phyloP scores from a whole-genome alignment of 805 yeast species.

The Pichia rugopelliculosa region DNA sequence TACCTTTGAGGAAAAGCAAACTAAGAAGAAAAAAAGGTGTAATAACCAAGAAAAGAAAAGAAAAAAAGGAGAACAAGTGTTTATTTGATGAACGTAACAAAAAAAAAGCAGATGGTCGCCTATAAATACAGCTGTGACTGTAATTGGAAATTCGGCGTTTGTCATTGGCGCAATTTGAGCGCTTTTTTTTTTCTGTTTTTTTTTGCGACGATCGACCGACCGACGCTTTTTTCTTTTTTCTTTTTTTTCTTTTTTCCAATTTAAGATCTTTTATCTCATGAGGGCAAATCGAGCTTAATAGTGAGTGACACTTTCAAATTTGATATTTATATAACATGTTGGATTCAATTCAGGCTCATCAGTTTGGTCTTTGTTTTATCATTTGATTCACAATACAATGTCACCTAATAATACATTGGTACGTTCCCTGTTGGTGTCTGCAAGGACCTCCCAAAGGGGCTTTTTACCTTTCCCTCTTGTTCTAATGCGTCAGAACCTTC shows the following conservation, averaged over 20 bases:
- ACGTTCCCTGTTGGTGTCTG: neutral
- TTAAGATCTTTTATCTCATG: neutral
- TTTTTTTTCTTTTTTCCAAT: neutral
- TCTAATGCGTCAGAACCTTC: neutral
- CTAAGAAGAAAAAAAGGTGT: neutral
- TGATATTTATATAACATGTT: too few relatives aligned
- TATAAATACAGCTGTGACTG: neutral
- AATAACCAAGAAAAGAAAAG: neutral
- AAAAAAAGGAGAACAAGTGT: neutral
- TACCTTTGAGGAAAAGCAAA: neutral
- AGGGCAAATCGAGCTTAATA: neutral
- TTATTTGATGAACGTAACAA: neutral
- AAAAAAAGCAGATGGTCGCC: neutral
- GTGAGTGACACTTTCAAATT: too few relatives aligned
- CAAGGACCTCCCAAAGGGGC: neutral
- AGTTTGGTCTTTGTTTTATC: too few relatives aligned
- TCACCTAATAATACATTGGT: neutral
- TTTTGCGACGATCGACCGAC: neutral
- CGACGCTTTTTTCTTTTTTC: neutral
- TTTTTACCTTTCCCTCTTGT: neutral
- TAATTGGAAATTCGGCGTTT: neutral
- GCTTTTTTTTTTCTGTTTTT: neutral
- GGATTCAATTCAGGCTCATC: too few relatives aligned
- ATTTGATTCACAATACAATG: neutral
- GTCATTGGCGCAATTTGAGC: neutral